Evolutionary conservation across 1,284 basidiomycete genomes (phyloP), one percentile per base, ranked within the genome.

Genomic region (Stereum hirsutum): DNA sequence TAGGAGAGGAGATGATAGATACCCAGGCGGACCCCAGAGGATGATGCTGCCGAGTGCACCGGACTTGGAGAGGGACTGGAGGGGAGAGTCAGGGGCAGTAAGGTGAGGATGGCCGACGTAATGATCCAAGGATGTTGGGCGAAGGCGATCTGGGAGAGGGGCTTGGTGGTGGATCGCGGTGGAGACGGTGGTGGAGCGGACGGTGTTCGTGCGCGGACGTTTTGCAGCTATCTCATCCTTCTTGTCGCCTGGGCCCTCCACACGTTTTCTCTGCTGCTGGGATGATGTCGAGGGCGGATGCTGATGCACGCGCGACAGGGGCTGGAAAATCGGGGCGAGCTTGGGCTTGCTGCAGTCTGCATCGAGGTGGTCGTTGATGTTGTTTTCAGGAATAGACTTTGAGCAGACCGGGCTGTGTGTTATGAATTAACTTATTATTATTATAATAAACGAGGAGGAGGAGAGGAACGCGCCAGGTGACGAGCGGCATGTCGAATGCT

Each of bases 1-100:
- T 7, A 5, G 6, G 34, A 17, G 19, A 26, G 6, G 14, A 33
- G 56, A 38, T 31, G 49, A 50, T 14, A 28, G 70, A 42, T 57
- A 75, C 68, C 83, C 84, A 1, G 84, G 81, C 12, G 84, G 85
- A 2, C 84, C 84, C 86, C 85, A 89, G 38, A 84, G 66, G 46
- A 84, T 74, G 42, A 79, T 64, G 46, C 76, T 78, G n/a, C 76
- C 78, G n/a, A 68, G 56, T 3, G 67, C 65, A 4, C 72, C 74
- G 21, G 56, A 61, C 30, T 63, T 61, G 5, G 80, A 56, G 25
- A 77, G 54, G 38, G 62, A 68, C 50, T 71, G 66, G 24, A 88
- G 63, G 33, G 81, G 54, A 5, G 75, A 76, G 25, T 70, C 66
- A 1, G 68, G 61, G 4, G 68, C 72, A 1, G 69, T 72, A 33